A percentile compares a stretch with the other conserved stretches of the same genome.
phyloP scores from a whole-genome alignment of 2,329 filamentous ascomycete species.

The Ilyonectria destructans region DNA sequence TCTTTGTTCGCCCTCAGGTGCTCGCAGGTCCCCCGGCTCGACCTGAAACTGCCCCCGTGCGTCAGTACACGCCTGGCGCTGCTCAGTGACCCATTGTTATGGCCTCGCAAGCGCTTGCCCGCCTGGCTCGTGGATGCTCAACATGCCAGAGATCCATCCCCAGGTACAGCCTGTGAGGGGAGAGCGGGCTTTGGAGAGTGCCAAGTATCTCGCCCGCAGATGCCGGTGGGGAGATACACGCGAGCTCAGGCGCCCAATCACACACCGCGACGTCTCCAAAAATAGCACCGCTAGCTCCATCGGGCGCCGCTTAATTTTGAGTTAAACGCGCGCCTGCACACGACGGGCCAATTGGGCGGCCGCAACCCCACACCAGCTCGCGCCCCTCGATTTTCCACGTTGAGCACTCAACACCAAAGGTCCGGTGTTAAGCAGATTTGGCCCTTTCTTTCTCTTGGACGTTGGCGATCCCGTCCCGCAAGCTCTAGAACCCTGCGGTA shows the following conservation, averaged over 20 bases:
- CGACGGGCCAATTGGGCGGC: slow-evolving; percentile 37
- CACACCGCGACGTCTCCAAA: slow-evolving; percentile 26
- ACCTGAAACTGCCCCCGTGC: slow-evolving; percentile 45
- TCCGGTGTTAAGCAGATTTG: not conserved
- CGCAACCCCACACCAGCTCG: slow-evolving; percentile 33
- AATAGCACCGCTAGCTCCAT: slow-evolving; percentile 45
- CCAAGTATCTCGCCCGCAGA: slow-evolving; percentile 37
- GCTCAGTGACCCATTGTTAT: slow-evolving; percentile 13
- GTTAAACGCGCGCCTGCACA: slow-evolving; percentile 49
- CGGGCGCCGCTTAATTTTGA: slow-evolving; percentile 40
- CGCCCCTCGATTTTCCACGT: slow-evolving; percentile 11
- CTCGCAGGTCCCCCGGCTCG: not conserved
- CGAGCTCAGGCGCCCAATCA: slow-evolving; percentile 34
- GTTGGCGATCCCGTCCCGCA: slow-evolving; percentile 6
- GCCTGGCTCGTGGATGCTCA: not conserved
- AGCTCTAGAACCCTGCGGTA: slow-evolving; percentile 1
- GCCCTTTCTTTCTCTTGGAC: not conserved
- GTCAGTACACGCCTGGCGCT: slow-evolving; percentile 43
- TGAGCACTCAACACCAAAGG: slow-evolving; percentile 41
- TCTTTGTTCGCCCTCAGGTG: too few relatives aligned
- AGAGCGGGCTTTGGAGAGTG: not conserved
- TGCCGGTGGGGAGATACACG: slow-evolving; percentile 28
- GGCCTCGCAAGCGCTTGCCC: slow-evolving; percentile 40
- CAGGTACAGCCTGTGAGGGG: not conserved
- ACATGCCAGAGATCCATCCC: not conserved